These are phyloP conservation scores for Colletotrichum graminicola DNA, from an alignment of 2,329 filamentous ascomycete genomes.

Conservation along the genomic window DNA sequence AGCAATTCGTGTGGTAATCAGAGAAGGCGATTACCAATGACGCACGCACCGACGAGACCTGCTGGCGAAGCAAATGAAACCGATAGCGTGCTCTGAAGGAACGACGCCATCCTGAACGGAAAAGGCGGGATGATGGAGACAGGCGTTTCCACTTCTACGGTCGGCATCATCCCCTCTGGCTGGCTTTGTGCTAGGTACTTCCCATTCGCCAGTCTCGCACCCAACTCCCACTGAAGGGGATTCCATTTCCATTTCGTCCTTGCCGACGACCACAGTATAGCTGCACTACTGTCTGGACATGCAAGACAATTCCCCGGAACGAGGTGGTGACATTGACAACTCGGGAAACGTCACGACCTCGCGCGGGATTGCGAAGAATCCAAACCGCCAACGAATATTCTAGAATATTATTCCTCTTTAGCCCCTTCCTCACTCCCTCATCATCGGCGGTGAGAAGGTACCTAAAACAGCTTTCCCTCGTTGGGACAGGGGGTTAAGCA, in stretches of 20 bases:
- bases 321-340: not conserved
- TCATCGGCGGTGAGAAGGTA: conserved; percentile 13
- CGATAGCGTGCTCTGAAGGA: conserved; percentile 6
- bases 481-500: not conserved
- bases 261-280: not conserved
- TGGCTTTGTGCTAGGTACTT: not conserved
- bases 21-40: conserved; percentile 30
- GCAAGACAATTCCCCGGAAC: too few species aligned
- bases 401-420: conserved; percentile 17
- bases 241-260: not conserved
- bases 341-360: not conserved
- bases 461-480: not conserved
- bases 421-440: not conserved
- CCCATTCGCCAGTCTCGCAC: not conserved
- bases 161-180: conserved; percentile 29
- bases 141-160: not conserved
- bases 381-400: conserved; percentile 22
- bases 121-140: conserved; percentile 17
- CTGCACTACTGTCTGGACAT: not conserved
- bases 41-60: not conserved
- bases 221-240: too few species aligned
- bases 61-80: not conserved
- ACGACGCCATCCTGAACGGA: conserved; percentile 1
- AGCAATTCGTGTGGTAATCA: conserved; percentile 40
- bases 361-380: not conserved